A percentile compares a stretch with the other conserved stretches of the same genome.
Conservation (phyloP, 2,329 filamentous ascomycete species). For the Aspergillus pseudonomiae region DNA sequence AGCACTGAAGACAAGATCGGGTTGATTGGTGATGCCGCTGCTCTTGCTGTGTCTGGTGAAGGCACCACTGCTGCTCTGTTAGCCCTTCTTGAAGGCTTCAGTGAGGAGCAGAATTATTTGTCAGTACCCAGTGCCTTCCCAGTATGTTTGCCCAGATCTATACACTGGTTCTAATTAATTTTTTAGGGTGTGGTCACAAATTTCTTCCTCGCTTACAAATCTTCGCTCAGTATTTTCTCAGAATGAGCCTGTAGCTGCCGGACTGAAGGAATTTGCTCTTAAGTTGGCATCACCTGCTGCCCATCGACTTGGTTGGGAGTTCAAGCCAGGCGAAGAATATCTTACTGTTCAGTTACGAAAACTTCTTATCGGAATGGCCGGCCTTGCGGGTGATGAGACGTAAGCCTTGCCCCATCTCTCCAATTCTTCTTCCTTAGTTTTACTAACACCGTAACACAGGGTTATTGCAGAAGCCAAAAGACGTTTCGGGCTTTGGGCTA, state of each 20-base stretch:
- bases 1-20: conserved; percentile 90
- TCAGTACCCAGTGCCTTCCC: conserved; percentile 35
- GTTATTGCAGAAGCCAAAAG: conserved; percentile 73
- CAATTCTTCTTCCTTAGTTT: not conserved
- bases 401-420: conserved; percentile 46
- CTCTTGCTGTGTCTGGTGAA: conserved; percentile 84
- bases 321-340: conserved; percentile 75
- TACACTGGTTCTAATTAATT: conserved; percentile 22
- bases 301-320: conserved; percentile 83
- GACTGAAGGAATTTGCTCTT: conserved; percentile 76
- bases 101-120: conserved; percentile 78
- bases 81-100: conserved; percentile 82
- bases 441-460: conserved; percentile 42
- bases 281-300: conserved; percentile 75
- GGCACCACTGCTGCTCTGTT: conserved; percentile 80
- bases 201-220: conserved; percentile 73
- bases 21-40: conserved; percentile 84
- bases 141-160: not conserved
- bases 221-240: conserved; percentile 85
- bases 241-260: conserved; percentile 70
- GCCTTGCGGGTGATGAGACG: conserved; percentile 74
- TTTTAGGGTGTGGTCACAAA: conserved; percentile 76
- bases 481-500: conserved; percentile 78
- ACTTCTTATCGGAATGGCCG: conserved; percentile 75
- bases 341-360: conserved; percentile 81